These are phyloP conservation scores for Cladosporium velox DNA, from an alignment of 2,329 filamentous ascomycete species.

Conservation along the genomic window DNA sequence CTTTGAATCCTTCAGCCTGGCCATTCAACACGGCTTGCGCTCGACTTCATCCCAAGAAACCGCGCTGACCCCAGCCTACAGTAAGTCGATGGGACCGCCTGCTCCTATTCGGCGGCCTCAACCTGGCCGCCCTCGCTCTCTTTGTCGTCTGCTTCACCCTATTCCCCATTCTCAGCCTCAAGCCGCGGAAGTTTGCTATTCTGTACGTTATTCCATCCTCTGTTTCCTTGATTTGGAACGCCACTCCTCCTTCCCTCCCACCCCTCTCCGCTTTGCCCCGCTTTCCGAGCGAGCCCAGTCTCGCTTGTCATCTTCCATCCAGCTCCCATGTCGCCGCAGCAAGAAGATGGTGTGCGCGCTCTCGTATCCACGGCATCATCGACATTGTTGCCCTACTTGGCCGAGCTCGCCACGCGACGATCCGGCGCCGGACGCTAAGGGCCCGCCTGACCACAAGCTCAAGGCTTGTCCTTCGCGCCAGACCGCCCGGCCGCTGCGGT, in stretches of 20 bases:
- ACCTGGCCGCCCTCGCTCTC: conserved; percentile 83
- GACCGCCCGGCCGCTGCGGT: conserved; percentile 21
- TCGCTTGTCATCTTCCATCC: conserved; percentile 13
- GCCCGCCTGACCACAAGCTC: conserved; percentile 38
- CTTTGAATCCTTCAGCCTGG: conserved; percentile 12
- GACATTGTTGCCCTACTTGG: conserved; percentile 6
- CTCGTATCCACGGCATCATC: conserved; percentile 23
- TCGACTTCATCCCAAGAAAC: conserved; percentile 19
- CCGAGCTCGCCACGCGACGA: conserved; percentile 31
- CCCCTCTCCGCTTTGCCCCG: conserved; percentile 15
- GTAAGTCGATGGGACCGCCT: conserved; percentile 97
- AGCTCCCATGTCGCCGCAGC: conserved; percentile 19
- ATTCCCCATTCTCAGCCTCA: conserved; percentile 77
- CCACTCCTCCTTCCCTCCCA: conserved; percentile 5
- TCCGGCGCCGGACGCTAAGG: conserved; percentile 33
- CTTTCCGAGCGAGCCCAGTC: conserved; percentile 7
- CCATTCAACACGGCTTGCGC: conserved; percentile 17
- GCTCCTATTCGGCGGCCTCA: conserved; percentile 88
- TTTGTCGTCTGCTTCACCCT: conserved; percentile 92
- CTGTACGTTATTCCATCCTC: conserved; percentile 68
- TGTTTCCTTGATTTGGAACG: conserved; percentile 17
- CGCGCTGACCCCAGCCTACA: conserved; percentile 48
- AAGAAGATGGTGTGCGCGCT: conserved; percentile 19
- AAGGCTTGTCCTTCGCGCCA: conserved; percentile 24
- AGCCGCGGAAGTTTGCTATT: conserved; percentile 92